Evolutionary conservation across 2,329 filamentous ascomycete genomes (phyloP).

Genomic region (Microcera coccophila): DNA sequence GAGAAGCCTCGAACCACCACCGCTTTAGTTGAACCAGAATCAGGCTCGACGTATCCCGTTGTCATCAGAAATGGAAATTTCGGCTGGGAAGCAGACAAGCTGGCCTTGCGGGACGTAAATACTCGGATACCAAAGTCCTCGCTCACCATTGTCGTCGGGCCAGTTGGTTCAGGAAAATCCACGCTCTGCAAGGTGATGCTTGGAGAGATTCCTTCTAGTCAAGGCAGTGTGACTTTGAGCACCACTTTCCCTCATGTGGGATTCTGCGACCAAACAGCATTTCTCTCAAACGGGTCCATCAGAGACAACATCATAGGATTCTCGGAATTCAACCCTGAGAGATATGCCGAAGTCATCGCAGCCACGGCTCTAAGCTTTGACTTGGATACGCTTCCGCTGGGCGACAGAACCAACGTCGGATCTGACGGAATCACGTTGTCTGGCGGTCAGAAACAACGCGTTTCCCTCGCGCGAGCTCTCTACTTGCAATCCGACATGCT

Average conservation of each 20-base stretch:
- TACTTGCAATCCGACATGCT: slow-evolving; percentile 19
- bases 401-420: slow-evolving; percentile 5
- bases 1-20: neutral
- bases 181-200: slow-evolving; percentile 33
- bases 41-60: neutral
- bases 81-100: slow-evolving; percentile 5
- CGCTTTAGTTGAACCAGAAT: no score
- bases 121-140: slow-evolving; percentile 1
- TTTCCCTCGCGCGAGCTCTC: slow-evolving; percentile 25
- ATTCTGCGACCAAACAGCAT: slow-evolving; percentile 7
- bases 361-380: slow-evolving; percentile 1
- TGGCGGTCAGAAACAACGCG: slow-evolving; percentile 3
- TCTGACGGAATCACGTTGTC: slow-evolving; percentile 1
- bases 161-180: slow-evolving; percentile 31
- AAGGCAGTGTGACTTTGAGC: slow-evolving; percentile 1
- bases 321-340: neutral
- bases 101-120: slow-evolving; percentile 2
- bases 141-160: slow-evolving; percentile 31
- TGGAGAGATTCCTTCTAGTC: slow-evolving; percentile 16
- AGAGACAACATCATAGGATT: slow-evolving; percentile 4
- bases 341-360: slow-evolving; percentile 1
- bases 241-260: slow-evolving; percentile 1
- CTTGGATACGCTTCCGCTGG: neutral
- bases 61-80: slow-evolving; percentile 4
- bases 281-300: slow-evolving; percentile 1